Conservation (phyloP, 179 eudicot species). For the Beta macrorhiza region DNA sequence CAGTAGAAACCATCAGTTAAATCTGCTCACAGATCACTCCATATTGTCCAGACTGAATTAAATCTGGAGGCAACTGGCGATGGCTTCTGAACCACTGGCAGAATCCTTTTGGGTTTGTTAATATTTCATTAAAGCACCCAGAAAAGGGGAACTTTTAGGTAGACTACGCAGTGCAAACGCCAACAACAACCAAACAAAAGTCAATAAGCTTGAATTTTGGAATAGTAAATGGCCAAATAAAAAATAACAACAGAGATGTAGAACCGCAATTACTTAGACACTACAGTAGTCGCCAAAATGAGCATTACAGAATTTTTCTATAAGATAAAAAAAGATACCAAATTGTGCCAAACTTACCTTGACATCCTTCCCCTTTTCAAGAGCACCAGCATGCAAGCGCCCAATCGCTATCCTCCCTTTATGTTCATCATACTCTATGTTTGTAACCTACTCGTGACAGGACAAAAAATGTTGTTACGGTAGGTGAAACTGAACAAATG, state of each 20-base stretch:
- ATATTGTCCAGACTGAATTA: background rate
- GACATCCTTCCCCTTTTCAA: slow-evolving; percentile 83
- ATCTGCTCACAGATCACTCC: background rate
- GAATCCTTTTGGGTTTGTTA: background rate
- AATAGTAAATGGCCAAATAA: background rate
- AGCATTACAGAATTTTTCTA: background rate
- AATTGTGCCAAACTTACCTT: slow-evolving; percentile 42
- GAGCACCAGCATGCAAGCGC: slow-evolving; percentile 91
- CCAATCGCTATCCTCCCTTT: slow-evolving; percentile 96
- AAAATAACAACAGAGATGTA: background rate
- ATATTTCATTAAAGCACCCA: background rate
- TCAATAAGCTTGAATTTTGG: background rate
- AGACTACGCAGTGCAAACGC: background rate
- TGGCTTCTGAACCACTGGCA: background rate
- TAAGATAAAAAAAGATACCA: background rate
- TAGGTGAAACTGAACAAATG: slow-evolving; percentile 11
- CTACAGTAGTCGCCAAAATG: background rate
- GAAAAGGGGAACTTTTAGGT: background rate
- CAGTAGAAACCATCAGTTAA: background rate
- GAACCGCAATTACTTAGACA: background rate
- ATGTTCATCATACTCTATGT: slow-evolving; percentile 89
- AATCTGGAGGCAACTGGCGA: background rate
- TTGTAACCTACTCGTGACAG: slow-evolving; percentile 58
- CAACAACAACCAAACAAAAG: background rate
- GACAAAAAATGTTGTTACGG: slow-evolving; percentile 12